Evolutionary conservation across 1,139 yeast species (phyloP), one percentile per base, ranked within the genome.

Genomic region (Saccharomyces hybrid): DNA sequence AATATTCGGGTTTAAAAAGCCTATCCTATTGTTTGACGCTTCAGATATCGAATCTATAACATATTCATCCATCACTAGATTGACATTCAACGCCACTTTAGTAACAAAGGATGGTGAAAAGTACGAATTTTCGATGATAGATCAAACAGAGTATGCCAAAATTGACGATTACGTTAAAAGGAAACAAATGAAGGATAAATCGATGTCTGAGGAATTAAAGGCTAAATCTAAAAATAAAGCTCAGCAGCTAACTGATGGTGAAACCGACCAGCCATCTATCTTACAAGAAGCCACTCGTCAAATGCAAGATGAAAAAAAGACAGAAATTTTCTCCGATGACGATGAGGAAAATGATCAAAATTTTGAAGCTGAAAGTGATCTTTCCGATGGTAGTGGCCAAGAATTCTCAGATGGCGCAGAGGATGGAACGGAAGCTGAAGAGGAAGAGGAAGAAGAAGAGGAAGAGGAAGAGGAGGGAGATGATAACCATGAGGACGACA

Each of bases 1-100:
- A 7, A 75, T 91, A 6, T 93, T 88, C 71, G 99, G 98, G 0
- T 91, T 90, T 75, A 88, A 84, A 65, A 91, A 91, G 64, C 98
- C 99, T 1, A 80, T 90, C 26, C 67, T 87, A 49, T 68, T 87
- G 8, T 82, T 85, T 62, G 76, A 79, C 32, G 75, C 87, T 1
- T 68, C 75, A 4, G 79, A 80, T 51, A 82, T 93, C 52, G 83
- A 80, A 54, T 78, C 88, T 23, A 81, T 88, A 25, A 84, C 95
- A 0, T 93, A 89, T 70, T 81, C 91, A 5, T 86, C 93, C 41
- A 87, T 93, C 59, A 89, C 98, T 3, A 77, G 96, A 61, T 70
- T 86, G 52, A 93, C 98, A 0, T 93, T 93, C 72, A 88, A 85
- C 66, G 76, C 90, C 47, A 80, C 66, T 59, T 71, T 60, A 60